Base-by-base conservation (phyloP, 305 asterid species). In the Fraxinus paxiana region DNA sequence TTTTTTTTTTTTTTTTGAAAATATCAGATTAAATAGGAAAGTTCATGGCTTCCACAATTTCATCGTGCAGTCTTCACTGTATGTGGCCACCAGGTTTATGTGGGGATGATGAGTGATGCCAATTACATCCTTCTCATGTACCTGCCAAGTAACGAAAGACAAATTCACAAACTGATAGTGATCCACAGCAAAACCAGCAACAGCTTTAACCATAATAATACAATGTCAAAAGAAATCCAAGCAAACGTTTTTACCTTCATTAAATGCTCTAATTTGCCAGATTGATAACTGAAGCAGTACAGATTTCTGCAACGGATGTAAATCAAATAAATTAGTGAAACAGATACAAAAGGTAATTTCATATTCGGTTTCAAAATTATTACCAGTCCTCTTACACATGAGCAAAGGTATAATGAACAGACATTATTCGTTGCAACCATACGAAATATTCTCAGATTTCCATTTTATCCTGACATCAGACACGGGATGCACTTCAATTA, bases 51-150 rank as follows among this genome's bases (percentile, higher is more conserved):
- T 96, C 99, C 99, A 96, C 74, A 94, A 83, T 82, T 92, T 96
- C 98, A 96, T 92, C 7, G 90, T 86, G 87, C 92, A 85, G 89
- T 96, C 99, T 80, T 91, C 97, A 37, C 97, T 87, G 5, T 94
- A 96, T 0, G 99, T 91, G 77, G 98, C 97, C 34, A 94, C 81
- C 30, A 96, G 98, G 83, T 96, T 96, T 82, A 91, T 87, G 80
- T 92, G 99, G 73, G 99, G 98, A 86, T 96, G 99, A 90, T 94
- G 98, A 13, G 98, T 83, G n/a, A 96, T 82, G 63, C 99, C 99
- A 26, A 96, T 96, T 85, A 92, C 97, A 75, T 96, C 98, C 93
- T 96, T 96, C 87, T 96, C 98, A 72, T 96, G 99, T 59, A 94
- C 97, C 99, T 96, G 91, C 79, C 79, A 84, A 81, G 37, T 30